A percentile compares a stretch with the other conserved stretches of the same genome.
phyloP scores from a whole-genome alignment of 1,284 basidiomycete species.

The Pyrrhoderma noxium region DNA sequence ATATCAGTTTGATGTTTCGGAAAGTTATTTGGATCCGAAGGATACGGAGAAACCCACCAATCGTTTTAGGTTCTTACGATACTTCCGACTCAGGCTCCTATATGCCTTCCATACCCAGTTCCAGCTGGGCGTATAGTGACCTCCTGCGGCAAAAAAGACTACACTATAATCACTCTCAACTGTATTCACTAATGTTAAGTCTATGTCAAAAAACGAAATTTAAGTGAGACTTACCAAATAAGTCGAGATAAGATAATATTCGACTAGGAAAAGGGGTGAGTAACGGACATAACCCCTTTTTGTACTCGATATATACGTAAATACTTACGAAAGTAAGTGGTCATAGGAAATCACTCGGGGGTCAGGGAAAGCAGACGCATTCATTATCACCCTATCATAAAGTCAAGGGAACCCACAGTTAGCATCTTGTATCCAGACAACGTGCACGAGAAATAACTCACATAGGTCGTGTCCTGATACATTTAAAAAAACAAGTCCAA shows the following conservation, averaged over 20 bases:
- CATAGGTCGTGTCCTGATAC: slow-evolving; percentile 73
- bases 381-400: slow-evolving; percentile 63
- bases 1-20: no score
- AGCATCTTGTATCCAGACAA: not conserved
- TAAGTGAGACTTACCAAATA: slow-evolving; percentile 51
- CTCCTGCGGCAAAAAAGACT: slow-evolving; percentile 80
- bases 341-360: slow-evolving; percentile 73
- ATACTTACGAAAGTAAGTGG: slow-evolving; percentile 59
- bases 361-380: slow-evolving; percentile 74
- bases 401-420: slow-evolving; percentile 3
- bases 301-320: slow-evolving; percentile 14
- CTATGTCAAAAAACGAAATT: not conserved
- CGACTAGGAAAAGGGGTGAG: slow-evolving; percentile 36
- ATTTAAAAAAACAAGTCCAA: no score
- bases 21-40: not conserved
- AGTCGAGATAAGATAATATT: slow-evolving; percentile 67
- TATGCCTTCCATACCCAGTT: slow-evolving; percentile 90
- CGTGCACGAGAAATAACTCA: slow-evolving; percentile 31
- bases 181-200: slow-evolving; percentile 25
- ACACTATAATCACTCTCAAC: slow-evolving; percentile 85
- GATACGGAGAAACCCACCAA: slow-evolving; percentile 39
- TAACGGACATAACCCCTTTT: no score
- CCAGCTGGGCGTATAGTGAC: slow-evolving; percentile 69
- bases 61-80: slow-evolving; percentile 81
- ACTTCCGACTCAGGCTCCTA: slow-evolving; percentile 71